Evolutionary conservation across 164 flowering plant genomes (phyloP).

Genomic region (Houttuynia cordata): DNA sequence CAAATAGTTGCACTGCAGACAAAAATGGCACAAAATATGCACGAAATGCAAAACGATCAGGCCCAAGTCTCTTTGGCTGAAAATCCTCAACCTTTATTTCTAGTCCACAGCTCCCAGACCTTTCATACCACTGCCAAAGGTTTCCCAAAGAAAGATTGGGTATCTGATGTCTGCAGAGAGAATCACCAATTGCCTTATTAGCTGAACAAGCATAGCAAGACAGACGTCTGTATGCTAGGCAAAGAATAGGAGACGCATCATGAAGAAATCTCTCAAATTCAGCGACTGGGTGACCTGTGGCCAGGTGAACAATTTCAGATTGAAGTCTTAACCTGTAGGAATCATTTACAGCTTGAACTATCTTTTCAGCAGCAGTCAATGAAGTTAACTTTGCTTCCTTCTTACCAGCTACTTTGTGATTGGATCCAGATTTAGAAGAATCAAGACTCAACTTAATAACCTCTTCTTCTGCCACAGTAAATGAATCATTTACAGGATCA

Average conservation of each 20-base stretch:
- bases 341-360: conserved; percentile 28
- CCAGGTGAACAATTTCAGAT: conserved; percentile 40
- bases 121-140: conserved; percentile 78
- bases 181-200: conserved; percentile 12
- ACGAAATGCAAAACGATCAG: conserved; percentile 19
- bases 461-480: conserved; percentile 7
- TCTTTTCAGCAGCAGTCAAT: conserved; percentile 10
- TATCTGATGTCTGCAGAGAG: conserved; percentile 37
- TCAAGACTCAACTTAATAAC: conserved; percentile 6
- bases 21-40: conserved; percentile 69
- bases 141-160: conserved; percentile 33
- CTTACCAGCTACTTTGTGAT: too few relatives aligned
- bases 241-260: conserved; percentile 42
- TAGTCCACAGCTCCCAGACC: conserved; percentile 56
- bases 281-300: conserved; percentile 45
- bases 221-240: conserved; percentile 6
- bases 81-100: conserved; percentile 42
- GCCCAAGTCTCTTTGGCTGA: conserved; percentile 24
- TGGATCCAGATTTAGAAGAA: background rate
- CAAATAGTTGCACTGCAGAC: conserved; percentile 74
- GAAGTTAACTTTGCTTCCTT: too few relatives aligned
- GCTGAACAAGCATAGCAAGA: conserved; percentile 21
- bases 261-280: conserved; percentile 53
- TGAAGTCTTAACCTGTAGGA: conserved; percentile 29
- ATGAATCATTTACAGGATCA: conserved; percentile 3